phyloP scores from a whole-genome alignment of 306 rosid species.

The Prosopis cineraria region DNA sequence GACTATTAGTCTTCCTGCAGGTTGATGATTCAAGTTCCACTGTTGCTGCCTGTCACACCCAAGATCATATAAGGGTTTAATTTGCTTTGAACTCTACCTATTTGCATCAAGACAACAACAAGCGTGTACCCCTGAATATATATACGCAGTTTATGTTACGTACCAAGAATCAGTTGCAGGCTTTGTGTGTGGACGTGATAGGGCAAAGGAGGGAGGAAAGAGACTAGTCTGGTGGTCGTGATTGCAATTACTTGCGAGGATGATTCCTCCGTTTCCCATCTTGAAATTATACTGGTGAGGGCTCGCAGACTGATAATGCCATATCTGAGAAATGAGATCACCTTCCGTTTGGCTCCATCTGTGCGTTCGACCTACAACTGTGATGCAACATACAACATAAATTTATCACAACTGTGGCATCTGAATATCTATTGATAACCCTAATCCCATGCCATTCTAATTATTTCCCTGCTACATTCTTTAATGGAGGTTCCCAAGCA shows the following conservation, averaged over 20 bases:
- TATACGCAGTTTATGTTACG: no score
- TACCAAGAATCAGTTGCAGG: constrained; percentile 51
- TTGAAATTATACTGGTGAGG: constrained; percentile 46
- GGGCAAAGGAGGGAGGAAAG: constrained; percentile 30
- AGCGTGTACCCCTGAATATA: no score
- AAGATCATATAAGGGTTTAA: no score
- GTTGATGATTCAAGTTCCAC: constrained; percentile 42
- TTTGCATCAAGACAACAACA: background rate
- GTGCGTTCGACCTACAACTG: constrained; percentile 41
- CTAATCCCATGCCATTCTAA: no score
- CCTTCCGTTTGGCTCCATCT: constrained; percentile 32
- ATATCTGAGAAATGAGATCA: constrained; percentile 24
- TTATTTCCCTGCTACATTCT: background rate
- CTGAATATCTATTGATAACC: no score
- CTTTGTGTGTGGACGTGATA: constrained; percentile 36
- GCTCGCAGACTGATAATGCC: constrained; percentile 23
- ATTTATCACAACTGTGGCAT: background rate
- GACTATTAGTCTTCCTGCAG: constrained; percentile 19
- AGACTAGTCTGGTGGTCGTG: constrained; percentile 1
- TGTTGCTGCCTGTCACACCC: constrained; percentile 43
- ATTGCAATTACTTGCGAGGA: constrained; percentile 40
- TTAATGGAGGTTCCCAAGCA: background rate
- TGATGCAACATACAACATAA: background rate
- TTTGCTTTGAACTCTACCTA: no score
- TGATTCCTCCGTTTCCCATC: constrained; percentile 60